phyloP scores from a whole-genome alignment of 495 filamentous ascomycete genomes.

The Hypoxylon trugodes region DNA sequence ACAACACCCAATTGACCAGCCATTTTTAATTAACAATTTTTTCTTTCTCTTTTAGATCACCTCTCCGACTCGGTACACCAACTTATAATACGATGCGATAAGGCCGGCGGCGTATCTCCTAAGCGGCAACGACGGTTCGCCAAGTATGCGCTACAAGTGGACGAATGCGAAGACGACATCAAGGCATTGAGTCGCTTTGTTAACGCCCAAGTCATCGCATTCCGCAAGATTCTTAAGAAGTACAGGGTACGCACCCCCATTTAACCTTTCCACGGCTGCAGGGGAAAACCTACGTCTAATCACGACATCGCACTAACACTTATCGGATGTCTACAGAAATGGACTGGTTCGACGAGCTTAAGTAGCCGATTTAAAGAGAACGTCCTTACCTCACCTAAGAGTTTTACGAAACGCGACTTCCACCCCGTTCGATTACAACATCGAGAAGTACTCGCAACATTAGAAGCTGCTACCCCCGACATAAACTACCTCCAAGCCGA shows the following conservation, averaged over 20 bases:
- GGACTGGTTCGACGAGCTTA: conserved; percentile 70
- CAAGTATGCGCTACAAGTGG: conserved; percentile 57
- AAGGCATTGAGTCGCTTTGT: conserved; percentile 68
- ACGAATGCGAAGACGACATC: conserved; percentile 69
- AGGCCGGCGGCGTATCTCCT: conserved; percentile 43
- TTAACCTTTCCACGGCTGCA: conserved; percentile 16
- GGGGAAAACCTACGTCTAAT: conserved; percentile 17
- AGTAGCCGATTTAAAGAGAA: conserved; percentile 65
- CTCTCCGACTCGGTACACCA: conserved; percentile 60
- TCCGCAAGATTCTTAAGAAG: conserved; percentile 79
- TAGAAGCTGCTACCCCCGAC: conserved; percentile 54
- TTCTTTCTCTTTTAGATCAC: conserved; percentile 49
- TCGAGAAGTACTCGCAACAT: conserved; percentile 61
- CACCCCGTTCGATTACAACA: conserved; percentile 61
- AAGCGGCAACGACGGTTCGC: conserved; percentile 55
- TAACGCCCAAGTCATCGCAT: conserved; percentile 68
- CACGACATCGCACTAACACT: conserved; percentile 26
- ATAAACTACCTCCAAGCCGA: conserved; percentile 24
- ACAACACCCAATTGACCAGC: conserved; percentile 19
- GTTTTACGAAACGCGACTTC: conserved; percentile 68
- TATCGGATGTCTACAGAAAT: conserved; percentile 56
- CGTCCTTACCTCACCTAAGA: conserved; percentile 64
- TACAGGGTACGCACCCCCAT: conserved; percentile 57
- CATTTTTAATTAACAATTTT: conserved; percentile 6
- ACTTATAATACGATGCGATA: conserved; percentile 53